These are phyloP conservation scores for Fusarium sp. DNA, from an alignment of 2,329 filamentous ascomycete species.

Conservation along the genomic window DNA sequence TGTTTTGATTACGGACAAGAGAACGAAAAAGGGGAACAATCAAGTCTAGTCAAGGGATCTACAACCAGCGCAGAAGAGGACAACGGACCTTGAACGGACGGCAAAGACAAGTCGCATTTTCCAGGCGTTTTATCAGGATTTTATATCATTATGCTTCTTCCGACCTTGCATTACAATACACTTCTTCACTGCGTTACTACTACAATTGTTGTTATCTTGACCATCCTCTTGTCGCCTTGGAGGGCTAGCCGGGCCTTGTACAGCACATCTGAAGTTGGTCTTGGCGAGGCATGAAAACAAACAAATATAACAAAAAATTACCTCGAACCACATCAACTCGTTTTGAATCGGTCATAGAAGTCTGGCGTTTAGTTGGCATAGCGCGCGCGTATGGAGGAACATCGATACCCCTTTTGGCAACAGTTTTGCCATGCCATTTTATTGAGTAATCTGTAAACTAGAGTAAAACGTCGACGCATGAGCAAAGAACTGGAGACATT, in stretches of 20 bases:
- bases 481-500: too few species aligned
- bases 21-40: conserved; percentile 8
- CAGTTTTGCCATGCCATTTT: neutral
- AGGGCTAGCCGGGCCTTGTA: conserved; percentile 9
- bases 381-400: conserved; percentile 9
- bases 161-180: conserved; percentile 38
- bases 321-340: neutral
- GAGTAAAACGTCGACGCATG: neutral
- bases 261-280: conserved; percentile 16
- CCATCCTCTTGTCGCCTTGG: conserved; percentile 20
- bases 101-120: conserved; percentile 35
- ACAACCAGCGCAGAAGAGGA: conserved; percentile 24
- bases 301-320: neutral
- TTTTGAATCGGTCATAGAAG: neutral
- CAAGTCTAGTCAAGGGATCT: conserved; percentile 22
- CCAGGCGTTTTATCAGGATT: conserved; percentile 37
- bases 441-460: conserved; percentile 2
- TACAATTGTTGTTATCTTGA: conserved; percentile 37
- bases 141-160: conserved; percentile 32
- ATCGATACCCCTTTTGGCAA: conserved; percentile 17
- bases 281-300: conserved; percentile 3
- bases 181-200: conserved; percentile 38
- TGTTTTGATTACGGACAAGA: conserved; percentile 34
- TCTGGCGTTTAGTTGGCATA: conserved; percentile 11
- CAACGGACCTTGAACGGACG: conserved; percentile 19